These are phyloP conservation scores for Penicillium tannophilum DNA, from an alignment of 495 filamentous ascomycete genomes.

Conservation along the genomic window DNA sequence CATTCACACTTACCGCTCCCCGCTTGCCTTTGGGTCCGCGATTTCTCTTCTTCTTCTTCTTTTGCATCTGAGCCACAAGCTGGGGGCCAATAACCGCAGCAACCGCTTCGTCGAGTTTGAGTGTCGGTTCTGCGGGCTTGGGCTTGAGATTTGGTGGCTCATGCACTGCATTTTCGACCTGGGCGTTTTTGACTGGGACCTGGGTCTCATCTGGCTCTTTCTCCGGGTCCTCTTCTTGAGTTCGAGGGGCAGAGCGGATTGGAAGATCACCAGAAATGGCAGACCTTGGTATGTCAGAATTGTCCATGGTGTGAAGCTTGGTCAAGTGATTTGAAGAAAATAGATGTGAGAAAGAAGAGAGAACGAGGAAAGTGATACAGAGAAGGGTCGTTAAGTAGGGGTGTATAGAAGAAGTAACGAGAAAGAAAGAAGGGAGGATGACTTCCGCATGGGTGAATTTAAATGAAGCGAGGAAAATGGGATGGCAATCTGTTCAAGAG, in stretches of 20 bases:
- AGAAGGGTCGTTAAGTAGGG: background rate
- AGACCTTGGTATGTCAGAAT: background rate
- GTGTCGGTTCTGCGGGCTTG: background rate
- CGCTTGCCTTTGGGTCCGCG: slow-evolving; percentile 49
- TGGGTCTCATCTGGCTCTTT: background rate
- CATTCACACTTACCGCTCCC: slow-evolving; percentile 35
- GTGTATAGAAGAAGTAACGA: no score
- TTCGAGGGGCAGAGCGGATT: slow-evolving; percentile 1
- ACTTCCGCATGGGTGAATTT: no score
- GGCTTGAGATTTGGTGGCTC: background rate
- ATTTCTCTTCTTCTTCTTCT: slow-evolving; percentile 40
- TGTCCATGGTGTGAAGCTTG: slow-evolving; percentile 5
- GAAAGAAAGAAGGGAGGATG: background rate
- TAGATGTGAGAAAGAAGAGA: slow-evolving; percentile 1
- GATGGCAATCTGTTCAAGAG: background rate
- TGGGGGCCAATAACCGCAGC: slow-evolving; percentile 14
- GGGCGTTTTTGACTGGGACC: background rate
- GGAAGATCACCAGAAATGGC: slow-evolving; percentile 16
- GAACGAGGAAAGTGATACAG: background rate
- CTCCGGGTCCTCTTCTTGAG: background rate
- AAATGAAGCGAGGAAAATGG: background rate
- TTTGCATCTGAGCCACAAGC: slow-evolving; percentile 15
- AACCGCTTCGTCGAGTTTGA: slow-evolving; percentile 13
- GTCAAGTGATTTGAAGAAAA: slow-evolving; percentile 2
- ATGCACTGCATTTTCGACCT: background rate